Evolutionary conservation across 495 filamentous ascomycete genomes (phyloP).

Genomic region (Choiromyces venosus): DNA sequence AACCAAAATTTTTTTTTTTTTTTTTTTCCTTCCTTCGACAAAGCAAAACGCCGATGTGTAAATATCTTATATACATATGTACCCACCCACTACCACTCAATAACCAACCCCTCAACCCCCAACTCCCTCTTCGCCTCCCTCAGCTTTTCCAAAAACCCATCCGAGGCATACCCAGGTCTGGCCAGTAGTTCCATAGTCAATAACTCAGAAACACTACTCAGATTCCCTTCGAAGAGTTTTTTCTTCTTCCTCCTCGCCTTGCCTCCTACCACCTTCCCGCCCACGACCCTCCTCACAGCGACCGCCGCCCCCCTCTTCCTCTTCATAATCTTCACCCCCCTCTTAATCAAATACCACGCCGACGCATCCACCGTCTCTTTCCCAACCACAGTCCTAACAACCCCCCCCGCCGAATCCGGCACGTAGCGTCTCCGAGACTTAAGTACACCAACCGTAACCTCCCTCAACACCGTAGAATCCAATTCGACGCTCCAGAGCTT

Average conservation of each 20-base stretch:
- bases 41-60: background rate
- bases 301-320: constrained; percentile 26
- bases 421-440: constrained; percentile 5
- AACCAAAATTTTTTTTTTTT: background rate
- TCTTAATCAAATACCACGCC: background rate
- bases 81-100: background rate
- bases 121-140: constrained; percentile 22
- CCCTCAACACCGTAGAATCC: constrained; percentile 18
- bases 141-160: background rate
- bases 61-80: background rate
- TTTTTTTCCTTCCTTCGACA: too few species aligned
- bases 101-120: constrained; percentile 15
- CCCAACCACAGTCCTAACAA: background rate
- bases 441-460: constrained; percentile 30
- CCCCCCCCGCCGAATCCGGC: background rate
- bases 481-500: constrained; percentile 27
- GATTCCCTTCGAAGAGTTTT: background rate
- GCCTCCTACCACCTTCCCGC: background rate
- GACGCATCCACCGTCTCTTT: constrained; percentile 6
- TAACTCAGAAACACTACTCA: background rate
- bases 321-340: constrained; percentile 24
- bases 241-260: background rate
- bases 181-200: background rate
- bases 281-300: background rate
- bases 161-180: background rate